Conservation (phyloP, 2,329 filamentous ascomycete species). For the Botrytis hyacinthi region DNA sequence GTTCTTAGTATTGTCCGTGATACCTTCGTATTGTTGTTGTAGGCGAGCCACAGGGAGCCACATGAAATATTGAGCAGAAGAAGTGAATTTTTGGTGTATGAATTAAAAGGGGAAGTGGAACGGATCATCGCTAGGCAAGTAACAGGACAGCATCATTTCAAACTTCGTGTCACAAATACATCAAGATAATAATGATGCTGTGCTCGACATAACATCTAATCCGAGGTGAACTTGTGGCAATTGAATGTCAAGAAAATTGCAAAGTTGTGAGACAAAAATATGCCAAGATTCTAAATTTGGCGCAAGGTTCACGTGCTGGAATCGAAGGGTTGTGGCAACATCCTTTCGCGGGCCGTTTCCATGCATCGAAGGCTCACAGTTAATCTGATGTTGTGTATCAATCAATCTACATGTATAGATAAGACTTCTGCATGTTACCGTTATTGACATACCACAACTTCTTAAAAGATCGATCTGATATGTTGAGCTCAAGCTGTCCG, state of each 20-base stretch:
- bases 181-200: background rate
- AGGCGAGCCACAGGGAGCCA: slow-evolving; percentile 18
- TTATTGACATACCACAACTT: background rate
- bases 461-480: background rate
- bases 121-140: slow-evolving; percentile 37
- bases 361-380: background rate
- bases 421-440: background rate
- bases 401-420: background rate
- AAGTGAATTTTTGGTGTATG: slow-evolving; percentile 9
- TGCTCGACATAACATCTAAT: background rate
- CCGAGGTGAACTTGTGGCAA: background rate
- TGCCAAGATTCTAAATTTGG: slow-evolving; percentile 2
- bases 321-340: background rate
- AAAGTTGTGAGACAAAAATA: background rate
- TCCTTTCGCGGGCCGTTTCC: background rate
- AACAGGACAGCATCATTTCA: slow-evolving; percentile 38
- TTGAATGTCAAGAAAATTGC: background rate
- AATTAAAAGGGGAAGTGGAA: slow-evolving; percentile 42
- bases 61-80: background rate
- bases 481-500: background rate
- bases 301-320: background rate
- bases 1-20: slow-evolving; percentile 19
- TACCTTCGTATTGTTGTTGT: slow-evolving; percentile 18
- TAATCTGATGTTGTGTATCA: background rate
- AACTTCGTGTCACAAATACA: background rate